Conservation (phyloP, 2,329 filamentous ascomycete species). For the Claviceps monticola region DNA sequence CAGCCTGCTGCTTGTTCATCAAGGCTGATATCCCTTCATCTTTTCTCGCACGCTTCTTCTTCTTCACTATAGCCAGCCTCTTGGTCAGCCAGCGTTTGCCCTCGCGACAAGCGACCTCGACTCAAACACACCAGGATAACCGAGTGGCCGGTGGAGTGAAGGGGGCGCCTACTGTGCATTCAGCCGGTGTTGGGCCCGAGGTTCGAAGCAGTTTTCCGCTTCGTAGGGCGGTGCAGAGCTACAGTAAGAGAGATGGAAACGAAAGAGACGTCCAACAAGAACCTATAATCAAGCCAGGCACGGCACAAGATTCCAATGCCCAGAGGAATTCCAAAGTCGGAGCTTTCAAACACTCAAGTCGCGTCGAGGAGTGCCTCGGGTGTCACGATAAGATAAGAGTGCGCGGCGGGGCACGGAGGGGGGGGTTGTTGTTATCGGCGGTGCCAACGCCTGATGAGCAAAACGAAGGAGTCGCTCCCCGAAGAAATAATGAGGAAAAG, state of each 20-base stretch:
- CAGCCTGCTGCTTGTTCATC: conserved; percentile 38
- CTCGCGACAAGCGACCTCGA: not conserved
- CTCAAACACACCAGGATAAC: not conserved
- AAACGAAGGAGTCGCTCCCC: not conserved
- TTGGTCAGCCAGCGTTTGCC: not conserved
- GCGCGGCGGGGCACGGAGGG: conserved; percentile 4
- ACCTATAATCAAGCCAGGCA: not conserved
- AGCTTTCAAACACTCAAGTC: not conserved
- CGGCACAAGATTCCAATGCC: too few relatives aligned
- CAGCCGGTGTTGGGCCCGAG: conserved; percentile 17
- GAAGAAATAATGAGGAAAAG: not conserved
- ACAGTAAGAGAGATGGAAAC: not conserved
- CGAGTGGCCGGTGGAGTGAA: not conserved
- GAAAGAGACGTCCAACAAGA: not conserved
- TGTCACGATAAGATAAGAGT: conserved; percentile 2
- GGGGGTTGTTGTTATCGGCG: conserved; percentile 6
- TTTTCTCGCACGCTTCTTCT: conserved; percentile 42
- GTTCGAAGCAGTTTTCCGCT: conserved; percentile 20
- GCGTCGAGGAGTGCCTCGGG: conserved; percentile 3
- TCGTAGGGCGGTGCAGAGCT: conserved; percentile 10
- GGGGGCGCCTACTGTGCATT: conserved; percentile 21
- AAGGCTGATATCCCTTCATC: conserved; percentile 37
- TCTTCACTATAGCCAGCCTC: conserved; percentile 25
- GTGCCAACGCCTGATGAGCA: not conserved
- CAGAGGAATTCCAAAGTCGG: too few relatives aligned